Evolutionary conservation across 495 filamentous ascomycete genomes (phyloP).

Genomic region (Hypoxylon subgilvum): DNA sequence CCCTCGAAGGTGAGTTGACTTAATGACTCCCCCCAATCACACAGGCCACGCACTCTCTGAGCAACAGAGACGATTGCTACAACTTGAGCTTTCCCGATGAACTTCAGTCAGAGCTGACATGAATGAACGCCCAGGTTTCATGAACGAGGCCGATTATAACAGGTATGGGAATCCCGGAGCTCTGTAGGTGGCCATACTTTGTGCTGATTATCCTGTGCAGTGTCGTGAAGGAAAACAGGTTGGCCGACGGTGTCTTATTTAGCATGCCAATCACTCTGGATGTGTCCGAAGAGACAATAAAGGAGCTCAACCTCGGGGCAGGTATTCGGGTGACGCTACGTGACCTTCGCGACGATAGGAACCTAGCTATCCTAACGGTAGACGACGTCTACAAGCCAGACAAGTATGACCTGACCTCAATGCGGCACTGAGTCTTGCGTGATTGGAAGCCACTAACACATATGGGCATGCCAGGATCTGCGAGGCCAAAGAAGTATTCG

Average conservation of each 20-base stretch:
- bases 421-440: slow-evolving; percentile 10
- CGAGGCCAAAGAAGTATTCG: slow-evolving; percentile 93
- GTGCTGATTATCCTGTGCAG: slow-evolving; percentile 51
- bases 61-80: no score
- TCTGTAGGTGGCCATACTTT: slow-evolving; percentile 8
- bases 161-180: slow-evolving; percentile 59
- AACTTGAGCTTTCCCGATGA: no score
- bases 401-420: slow-evolving; percentile 69
- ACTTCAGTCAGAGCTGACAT: slow-evolving; percentile 36
- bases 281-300: slow-evolving; percentile 72
- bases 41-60: no score
- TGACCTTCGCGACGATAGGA: slow-evolving; percentile 94
- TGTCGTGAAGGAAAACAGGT: slow-evolving; percentile 83
- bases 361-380: slow-evolving; percentile 92
- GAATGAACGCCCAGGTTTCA: slow-evolving; percentile 70
- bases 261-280: slow-evolving; percentile 97
- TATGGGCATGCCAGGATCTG: slow-evolving; percentile 64
- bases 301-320: slow-evolving; percentile 72
- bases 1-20: slow-evolving; percentile 89
- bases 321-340: slow-evolving; percentile 84
- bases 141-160: slow-evolving; percentile 96
- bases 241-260: slow-evolving; percentile 90
- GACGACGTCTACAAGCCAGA: slow-evolving; percentile 96
- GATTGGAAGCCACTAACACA: slow-evolving; percentile 42
- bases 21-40: no score